Evolutionary conservation across 2,329 filamentous ascomycete species (phyloP).

Genomic region (Trichoderma aggressivum): DNA sequence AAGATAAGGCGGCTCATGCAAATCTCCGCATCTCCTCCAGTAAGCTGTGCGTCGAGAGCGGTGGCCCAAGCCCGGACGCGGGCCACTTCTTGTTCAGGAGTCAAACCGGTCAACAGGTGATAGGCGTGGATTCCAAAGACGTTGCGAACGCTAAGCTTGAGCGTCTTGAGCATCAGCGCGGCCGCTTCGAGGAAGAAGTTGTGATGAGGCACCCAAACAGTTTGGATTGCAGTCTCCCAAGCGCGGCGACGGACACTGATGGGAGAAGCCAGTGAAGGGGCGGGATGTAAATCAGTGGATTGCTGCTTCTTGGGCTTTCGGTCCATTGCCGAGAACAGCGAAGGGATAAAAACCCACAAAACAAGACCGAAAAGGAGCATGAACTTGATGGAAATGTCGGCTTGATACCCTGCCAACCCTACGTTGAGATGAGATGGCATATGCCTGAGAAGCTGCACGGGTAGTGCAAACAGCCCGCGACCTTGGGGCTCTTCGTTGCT

Average conservation of each 20-base stretch:
- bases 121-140: constrained; percentile 74
- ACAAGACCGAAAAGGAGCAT: constrained; percentile 51
- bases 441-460: constrained; percentile 53
- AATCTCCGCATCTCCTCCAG: constrained; percentile 84
- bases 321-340: constrained; percentile 42
- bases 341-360: constrained; percentile 54
- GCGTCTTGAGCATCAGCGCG: constrained; percentile 73
- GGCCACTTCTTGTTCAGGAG: constrained; percentile 79
- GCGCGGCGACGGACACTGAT: constrained; percentile 83
- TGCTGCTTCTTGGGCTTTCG: constrained; percentile 54
- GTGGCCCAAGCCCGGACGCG: constrained; percentile 91
- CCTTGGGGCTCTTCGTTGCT: constrained; percentile 62
- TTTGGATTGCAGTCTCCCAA: constrained; percentile 91
- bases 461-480: constrained; percentile 64
- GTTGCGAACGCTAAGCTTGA: constrained; percentile 78
- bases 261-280: constrained; percentile 73
- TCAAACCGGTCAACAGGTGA: constrained; percentile 73
- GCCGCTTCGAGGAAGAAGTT: constrained; percentile 82
- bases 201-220: constrained; percentile 85
- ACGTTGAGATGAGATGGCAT: constrained; percentile 49
- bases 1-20: constrained; percentile 82
- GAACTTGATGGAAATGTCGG: constrained; percentile 52
- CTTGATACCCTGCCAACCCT: constrained; percentile 52
- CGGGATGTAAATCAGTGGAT: constrained; percentile 45
- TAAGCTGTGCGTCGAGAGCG: constrained; percentile 86